These are phyloP conservation scores for Camillea tinctor DNA, from an alignment of 2,329 filamentous ascomycete genomes.

Conservation along the genomic window DNA sequence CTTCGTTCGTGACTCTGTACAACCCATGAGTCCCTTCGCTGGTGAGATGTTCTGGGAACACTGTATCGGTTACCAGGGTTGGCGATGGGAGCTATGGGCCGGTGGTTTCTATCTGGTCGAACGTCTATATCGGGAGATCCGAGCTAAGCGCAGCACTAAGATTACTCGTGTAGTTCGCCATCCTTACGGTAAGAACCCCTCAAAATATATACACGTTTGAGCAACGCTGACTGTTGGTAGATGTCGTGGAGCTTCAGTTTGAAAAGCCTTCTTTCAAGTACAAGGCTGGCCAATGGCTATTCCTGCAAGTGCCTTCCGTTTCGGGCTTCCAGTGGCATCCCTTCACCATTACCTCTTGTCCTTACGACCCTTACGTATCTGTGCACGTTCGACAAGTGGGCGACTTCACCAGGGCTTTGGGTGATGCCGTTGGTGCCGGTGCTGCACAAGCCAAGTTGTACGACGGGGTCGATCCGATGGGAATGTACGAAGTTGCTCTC, in stretches of 20 bases:
- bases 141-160: constrained; percentile 77
- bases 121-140: constrained; percentile 86
- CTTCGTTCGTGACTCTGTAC: constrained; percentile 81
- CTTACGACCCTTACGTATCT: constrained; percentile 91
- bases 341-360: constrained; percentile 98
- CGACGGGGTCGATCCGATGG: constrained; percentile 85
- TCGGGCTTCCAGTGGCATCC: constrained; percentile 95
- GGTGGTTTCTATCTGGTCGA: constrained; percentile 85
- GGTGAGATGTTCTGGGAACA: constrained; percentile 82
- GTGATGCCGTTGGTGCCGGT: constrained; percentile 91
- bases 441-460: constrained; percentile 84
- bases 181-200: constrained; percentile 70
- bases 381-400: constrained; percentile 95
- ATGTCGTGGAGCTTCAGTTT: constrained; percentile 97
- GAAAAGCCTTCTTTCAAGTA: constrained; percentile 95
- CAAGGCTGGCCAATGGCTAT: constrained; percentile 98
- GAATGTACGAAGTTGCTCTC: constrained; percentile 97
- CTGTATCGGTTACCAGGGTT: constrained; percentile 92
- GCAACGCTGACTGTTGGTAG: constrained; percentile 38
- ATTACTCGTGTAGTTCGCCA: constrained; percentile 94
- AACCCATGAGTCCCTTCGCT: constrained; percentile 79
- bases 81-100: constrained; percentile 92
- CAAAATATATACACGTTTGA: background rate
- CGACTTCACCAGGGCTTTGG: constrained; percentile 92
- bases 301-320: constrained; percentile 87